These are phyloP conservation scores for Brassica incana DNA, from an alignment of 345 rosid species.

Conservation along the genomic window DNA sequence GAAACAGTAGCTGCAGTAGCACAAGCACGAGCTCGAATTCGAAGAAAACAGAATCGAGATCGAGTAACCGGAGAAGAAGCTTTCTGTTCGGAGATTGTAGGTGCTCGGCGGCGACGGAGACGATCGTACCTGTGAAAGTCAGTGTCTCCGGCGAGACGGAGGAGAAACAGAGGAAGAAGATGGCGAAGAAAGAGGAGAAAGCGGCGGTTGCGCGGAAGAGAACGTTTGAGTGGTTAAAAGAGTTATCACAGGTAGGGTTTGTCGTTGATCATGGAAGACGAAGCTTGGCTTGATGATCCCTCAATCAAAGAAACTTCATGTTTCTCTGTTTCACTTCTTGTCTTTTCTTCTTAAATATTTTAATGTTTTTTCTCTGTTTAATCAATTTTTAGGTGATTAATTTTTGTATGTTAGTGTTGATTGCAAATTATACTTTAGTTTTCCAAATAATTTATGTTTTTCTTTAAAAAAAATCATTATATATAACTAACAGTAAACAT, in stretches of 20 bases:
- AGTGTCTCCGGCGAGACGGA: constrained; percentile 25
- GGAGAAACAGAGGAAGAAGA: constrained; percentile 48
- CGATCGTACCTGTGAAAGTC: constrained; percentile 26
- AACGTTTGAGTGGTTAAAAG: constrained; percentile 87
- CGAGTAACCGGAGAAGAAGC: constrained; percentile 42
- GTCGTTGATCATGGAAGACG: constrained; percentile 44
- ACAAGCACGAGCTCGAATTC: constrained; percentile 45
- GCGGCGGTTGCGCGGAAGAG: constrained; percentile 63
- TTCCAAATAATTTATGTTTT: not conserved
- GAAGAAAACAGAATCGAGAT: constrained; percentile 35
- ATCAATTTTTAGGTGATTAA: constrained; percentile 27
- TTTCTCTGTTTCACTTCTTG: constrained; percentile 33
- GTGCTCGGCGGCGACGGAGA: constrained; percentile 61
- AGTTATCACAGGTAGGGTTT: constrained; percentile 63
- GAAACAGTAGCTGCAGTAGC: constrained; percentile 57
- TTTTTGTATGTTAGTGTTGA: constrained; percentile 34
- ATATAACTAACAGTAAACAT: not conserved
- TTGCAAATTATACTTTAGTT: constrained; percentile 11
- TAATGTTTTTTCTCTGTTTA: not conserved
- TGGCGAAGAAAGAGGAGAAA: constrained; percentile 53
- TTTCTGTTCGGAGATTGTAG: constrained; percentile 54
- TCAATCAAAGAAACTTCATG: not conserved
- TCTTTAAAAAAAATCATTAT: not conserved
- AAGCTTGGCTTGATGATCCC: constrained; percentile 24
- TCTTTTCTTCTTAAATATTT: not conserved